phyloP scores from a whole-genome alignment of 768 basidiomycete genomes.

The Trichaptum fuscoviolaceum region DNA sequence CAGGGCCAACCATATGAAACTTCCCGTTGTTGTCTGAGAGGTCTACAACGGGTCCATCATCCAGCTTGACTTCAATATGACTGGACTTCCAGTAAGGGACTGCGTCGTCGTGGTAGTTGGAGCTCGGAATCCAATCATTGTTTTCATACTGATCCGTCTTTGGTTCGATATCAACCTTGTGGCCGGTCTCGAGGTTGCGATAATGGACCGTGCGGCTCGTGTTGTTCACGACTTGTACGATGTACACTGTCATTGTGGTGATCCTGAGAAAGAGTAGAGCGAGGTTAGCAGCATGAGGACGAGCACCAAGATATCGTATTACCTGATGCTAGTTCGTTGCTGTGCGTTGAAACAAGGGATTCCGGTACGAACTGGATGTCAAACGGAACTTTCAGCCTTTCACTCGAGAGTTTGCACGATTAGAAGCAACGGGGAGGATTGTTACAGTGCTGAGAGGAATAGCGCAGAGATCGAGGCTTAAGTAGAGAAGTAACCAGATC shows the following conservation, averaged over 20 bases:
- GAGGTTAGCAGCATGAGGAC: neutral
- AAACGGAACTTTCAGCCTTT: too few species aligned
- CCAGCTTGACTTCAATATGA: neutral
- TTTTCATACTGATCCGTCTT: slow-evolving; percentile 1
- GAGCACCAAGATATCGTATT: too few species aligned
- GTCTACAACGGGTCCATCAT: neutral
- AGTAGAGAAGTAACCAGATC: too few species aligned
- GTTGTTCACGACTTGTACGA: slow-evolving; percentile 1
- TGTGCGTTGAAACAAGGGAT: too few species aligned
- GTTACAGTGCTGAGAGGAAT: too few species aligned
- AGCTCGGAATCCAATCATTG: slow-evolving; percentile 3
- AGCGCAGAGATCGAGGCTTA: too few species aligned
- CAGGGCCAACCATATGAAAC: neutral
- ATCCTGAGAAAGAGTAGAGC: slow-evolving; percentile 1
- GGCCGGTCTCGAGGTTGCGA: neutral
- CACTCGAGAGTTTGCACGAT: too few species aligned
- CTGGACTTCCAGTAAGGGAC: neutral
- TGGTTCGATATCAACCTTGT: neutral
- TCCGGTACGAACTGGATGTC: too few species aligned
- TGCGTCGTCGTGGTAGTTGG: neutral
- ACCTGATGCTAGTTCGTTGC: too few species aligned
- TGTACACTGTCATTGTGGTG: neutral
- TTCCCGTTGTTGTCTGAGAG: neutral
- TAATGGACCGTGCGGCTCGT: slow-evolving; percentile 3
- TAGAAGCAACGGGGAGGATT: too few species aligned